Evolutionary conservation across 2,329 filamentous ascomycete species (phyloP).

Genomic region (Cladosporium halotolerans): DNA sequence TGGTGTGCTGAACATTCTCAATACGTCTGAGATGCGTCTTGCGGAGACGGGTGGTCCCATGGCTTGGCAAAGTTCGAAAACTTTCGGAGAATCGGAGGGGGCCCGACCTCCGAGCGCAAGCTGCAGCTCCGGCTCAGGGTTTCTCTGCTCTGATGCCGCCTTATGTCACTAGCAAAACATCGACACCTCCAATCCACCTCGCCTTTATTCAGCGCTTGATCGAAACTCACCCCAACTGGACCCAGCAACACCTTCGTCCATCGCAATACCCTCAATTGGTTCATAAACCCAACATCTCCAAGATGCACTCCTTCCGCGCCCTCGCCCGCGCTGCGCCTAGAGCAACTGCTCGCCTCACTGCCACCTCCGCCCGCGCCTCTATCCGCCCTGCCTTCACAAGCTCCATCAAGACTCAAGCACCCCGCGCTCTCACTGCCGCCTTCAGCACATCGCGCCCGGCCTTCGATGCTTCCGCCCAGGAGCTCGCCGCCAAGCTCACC

Average conservation of each 20-base stretch:
- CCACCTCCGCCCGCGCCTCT: constrained; percentile 32
- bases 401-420: constrained; percentile 8
- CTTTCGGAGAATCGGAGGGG: too few relatives aligned
- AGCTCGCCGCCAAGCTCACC: constrained; percentile 80
- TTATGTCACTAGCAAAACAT: constrained; percentile 10
- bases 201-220: constrained; percentile 2
- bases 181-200: not conserved
- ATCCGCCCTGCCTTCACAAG: constrained; percentile 28
- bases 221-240: not conserved
- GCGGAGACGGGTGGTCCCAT: too few relatives aligned
- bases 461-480: constrained; percentile 56
- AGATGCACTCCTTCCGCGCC: constrained; percentile 41
- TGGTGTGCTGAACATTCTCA: too few relatives aligned
- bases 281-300: constrained; percentile 7
- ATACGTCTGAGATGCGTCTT: too few relatives aligned
- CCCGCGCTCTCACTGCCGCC: constrained; percentile 15
- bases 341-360: constrained; percentile 35
- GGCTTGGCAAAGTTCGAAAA: too few relatives aligned
- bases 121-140: not conserved
- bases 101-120: not conserved
- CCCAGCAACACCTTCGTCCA: not conserved
- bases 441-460: constrained; percentile 39
- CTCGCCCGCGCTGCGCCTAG: constrained; percentile 42
- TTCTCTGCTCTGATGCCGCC: not conserved
- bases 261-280: not conserved